Evolutionary conservation across 441 rosid genomes (phyloP), one percentile per base, ranked within the genome.

Genomic region (Populus hybrid): DNA sequence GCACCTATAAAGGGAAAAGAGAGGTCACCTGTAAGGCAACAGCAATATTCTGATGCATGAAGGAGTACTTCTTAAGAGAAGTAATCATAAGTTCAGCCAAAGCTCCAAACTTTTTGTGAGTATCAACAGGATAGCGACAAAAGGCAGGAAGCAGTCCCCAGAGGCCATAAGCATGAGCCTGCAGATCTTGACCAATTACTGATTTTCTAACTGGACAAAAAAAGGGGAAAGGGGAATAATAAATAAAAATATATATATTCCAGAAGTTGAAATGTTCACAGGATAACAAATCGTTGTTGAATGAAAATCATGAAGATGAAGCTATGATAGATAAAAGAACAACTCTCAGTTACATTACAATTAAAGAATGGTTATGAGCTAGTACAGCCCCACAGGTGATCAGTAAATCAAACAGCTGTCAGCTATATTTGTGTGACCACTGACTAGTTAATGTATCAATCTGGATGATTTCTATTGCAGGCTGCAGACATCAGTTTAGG

Each of bases 71-170:
- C 81, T 88, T 87, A 20, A 92, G 83, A 81, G 88, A 84, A 77
- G 76, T 79, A 78, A 86, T 82, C 77, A 96, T 81, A 77, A 94
- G 89, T 79, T 86, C 84, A 73, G 92, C 89, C 87, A 96, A 83
- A 69, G 90, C 78, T 79, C 83, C 82, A 81, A 90, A 86, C 36
- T 81, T 85, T 78, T 82, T 82, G 80, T 80, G 81, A 12, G 86
- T 85, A 80, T 96, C 98, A 77, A 79, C 86, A 75, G 98, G 94
- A 85, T 89, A 88, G 78, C 83, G 87, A 84, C 97, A 94, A 77
- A 94, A 94, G 79, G 96, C 90, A 78, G 98, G 95, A 61, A 94
- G 86, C 86, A 96, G 87, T 67, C 84, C 89, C 92, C 87, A 84
- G 6, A 96, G 93, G 74, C 84, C 93, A 81, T 81, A 88, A 72